A percentile compares a stretch with the other conserved stretches of the same genome.
Conservation (phyloP, 352 stramenopile genomes). For the Phytopythium vexans region DNA sequence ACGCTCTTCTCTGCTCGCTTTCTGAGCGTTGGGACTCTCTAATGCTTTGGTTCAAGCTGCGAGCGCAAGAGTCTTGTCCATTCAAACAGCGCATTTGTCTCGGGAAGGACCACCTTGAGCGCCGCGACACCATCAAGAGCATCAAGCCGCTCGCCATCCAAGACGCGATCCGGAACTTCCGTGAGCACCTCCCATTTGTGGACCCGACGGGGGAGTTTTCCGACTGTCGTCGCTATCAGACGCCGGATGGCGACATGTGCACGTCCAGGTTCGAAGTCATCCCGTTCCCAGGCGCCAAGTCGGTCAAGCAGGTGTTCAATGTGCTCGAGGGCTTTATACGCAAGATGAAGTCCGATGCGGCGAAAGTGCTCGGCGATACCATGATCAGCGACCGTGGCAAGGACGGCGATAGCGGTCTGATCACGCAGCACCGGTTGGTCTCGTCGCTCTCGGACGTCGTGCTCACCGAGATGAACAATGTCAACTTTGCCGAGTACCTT, state of each 20-base stretch:
- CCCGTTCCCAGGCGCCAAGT: conserved; percentile 16
- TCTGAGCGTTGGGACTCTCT: no score
- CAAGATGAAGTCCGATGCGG: conserved; percentile 40
- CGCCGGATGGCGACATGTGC: conserved; percentile 26
- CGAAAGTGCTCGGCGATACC: conserved; percentile 32
- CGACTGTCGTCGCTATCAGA: conserved; percentile 18
- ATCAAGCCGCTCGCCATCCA: no score
- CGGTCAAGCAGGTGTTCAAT: conserved; percentile 35
- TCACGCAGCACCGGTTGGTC: conserved; percentile 27
- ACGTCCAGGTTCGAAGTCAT: conserved; percentile 32
- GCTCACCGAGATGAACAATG: conserved; percentile 38
- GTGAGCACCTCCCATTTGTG: no score
- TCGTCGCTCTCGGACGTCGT: conserved; percentile 15
- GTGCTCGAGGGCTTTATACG: conserved; percentile 24
- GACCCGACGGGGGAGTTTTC: conserved; percentile 28
- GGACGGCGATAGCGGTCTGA: conserved; percentile 9
- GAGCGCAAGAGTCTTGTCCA: no score
- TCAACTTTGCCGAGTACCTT: conserved; percentile 23
- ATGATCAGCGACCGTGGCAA: conserved; percentile 32
- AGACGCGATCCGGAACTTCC: no score
- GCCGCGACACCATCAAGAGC: no score
- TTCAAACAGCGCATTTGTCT: no score
- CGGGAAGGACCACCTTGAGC: no score
- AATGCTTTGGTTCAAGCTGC: no score
- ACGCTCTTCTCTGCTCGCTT: no score